A percentile compares a stretch with the other conserved stretches of the same genome.
These are phyloP conservation scores for Ophiostoma quercus DNA, from an alignment of 2,329 filamentous ascomycete species.

Conservation along the genomic window DNA sequence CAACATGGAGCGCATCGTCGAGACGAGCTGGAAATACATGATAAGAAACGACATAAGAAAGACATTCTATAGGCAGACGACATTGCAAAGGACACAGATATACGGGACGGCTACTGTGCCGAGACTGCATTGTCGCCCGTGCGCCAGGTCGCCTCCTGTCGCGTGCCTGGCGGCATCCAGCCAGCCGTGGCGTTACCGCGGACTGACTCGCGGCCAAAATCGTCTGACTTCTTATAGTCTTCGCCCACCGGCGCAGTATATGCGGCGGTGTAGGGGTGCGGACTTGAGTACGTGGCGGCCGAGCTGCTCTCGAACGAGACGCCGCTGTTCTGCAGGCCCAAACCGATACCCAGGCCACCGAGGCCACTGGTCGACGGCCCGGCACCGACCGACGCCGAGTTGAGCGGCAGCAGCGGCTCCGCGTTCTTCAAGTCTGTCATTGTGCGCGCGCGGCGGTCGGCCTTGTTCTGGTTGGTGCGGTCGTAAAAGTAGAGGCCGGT, in stretches of 20 bases:
- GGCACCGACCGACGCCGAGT: slow-evolving; percentile 32
- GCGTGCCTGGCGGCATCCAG: slow-evolving; percentile 77
- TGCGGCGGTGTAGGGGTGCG: slow-evolving; percentile 45
- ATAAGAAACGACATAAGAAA: slow-evolving; percentile 19
- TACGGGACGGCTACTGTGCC: background rate
- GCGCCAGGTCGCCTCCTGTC: slow-evolving; percentile 78
- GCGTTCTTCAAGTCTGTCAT: slow-evolving; percentile 45
- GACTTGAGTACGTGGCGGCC: slow-evolving; percentile 28
- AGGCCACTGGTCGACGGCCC: background rate
- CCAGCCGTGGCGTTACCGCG: slow-evolving; percentile 45
- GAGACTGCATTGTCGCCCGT: slow-evolving; percentile 35
- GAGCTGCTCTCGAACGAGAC: slow-evolving; percentile 39
- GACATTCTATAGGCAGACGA: background rate
- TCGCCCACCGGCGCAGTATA: slow-evolving; percentile 39
- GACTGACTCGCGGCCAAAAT: slow-evolving; percentile 38
- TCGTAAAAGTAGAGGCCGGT: slow-evolving; percentile 93
- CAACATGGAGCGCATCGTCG: slow-evolving; percentile 14
- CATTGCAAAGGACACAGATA: background rate
- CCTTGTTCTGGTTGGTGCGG: slow-evolving; percentile 81
- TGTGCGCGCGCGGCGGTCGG: slow-evolving; percentile 72
- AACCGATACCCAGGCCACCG: slow-evolving; percentile 16
- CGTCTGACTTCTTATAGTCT: slow-evolving; percentile 55
- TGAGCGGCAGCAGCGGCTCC: slow-evolving; percentile 63
- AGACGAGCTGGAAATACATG: background rate
- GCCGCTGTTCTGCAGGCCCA: slow-evolving; percentile 34